Conservation (phyloP, 257 asterid genomes). For the Schizonepeta tenuifolia region DNA sequence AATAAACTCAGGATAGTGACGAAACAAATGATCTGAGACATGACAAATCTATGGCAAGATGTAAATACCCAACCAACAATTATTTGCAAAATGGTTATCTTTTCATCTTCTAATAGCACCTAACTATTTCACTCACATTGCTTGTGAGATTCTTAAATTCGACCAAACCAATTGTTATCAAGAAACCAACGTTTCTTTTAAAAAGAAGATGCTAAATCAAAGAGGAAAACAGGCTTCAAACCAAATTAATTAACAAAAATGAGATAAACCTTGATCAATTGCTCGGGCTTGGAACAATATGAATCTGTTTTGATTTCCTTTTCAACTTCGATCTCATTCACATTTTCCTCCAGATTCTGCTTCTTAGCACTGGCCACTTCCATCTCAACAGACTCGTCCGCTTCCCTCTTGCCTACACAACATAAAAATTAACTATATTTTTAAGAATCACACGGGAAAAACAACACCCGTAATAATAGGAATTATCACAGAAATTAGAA, state of each 20-base stretch:
- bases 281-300: conserved; percentile 33
- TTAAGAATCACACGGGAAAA: too few species aligned
- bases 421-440: conserved; percentile 2
- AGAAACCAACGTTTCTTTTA: not conserved
- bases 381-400: conserved; percentile 38
- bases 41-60: not conserved
- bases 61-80: not conserved
- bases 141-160: not conserved
- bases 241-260: not conserved
- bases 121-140: too few species aligned
- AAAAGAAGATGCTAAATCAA: not conserved
- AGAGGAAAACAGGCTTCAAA: not conserved
- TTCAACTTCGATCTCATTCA: conserved; percentile 33
- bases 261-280: conserved; percentile 32
- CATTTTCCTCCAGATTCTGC: conserved; percentile 44
- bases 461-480: too few species aligned
- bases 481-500: not conserved
- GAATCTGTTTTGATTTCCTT: conserved; percentile 43
- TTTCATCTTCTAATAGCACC: not conserved
- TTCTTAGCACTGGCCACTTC: conserved; percentile 37
- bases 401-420: conserved; percentile 47
- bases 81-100: not conserved
- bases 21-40: not conserved
- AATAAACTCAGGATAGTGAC: not conserved
- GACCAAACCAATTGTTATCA: not conserved